Percentiles rank a stretch among this genome's conserved stretches.
Evolutionary conservation across 2,329 filamentous ascomycete species (phyloP).

Genomic region (Chrysoporthe austroafricana): DNA sequence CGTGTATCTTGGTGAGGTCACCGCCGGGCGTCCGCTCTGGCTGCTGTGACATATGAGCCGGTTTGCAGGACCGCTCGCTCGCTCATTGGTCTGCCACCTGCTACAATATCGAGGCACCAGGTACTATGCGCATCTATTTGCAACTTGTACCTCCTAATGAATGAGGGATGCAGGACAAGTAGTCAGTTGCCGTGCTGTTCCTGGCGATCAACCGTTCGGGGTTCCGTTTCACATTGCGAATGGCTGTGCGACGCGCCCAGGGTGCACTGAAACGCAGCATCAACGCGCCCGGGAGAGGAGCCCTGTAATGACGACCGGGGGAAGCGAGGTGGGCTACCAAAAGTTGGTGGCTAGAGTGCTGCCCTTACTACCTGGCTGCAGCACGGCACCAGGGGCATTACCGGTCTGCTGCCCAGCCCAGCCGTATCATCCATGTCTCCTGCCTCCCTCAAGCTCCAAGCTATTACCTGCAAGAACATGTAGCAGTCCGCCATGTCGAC

Average conservation of each 20-base stretch:
- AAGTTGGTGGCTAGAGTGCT: not conserved
- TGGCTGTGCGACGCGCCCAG: slow-evolving; percentile 1
- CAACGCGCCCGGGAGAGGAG: not conserved
- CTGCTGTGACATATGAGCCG: not conserved
- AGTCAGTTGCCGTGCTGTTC: not conserved
- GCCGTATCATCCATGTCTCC: not conserved
- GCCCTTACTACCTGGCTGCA: not conserved
- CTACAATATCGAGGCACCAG: not conserved
- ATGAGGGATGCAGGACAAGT: not conserved
- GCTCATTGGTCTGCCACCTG: not conserved
- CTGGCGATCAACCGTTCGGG: slow-evolving; percentile 13
- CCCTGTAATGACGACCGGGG: not conserved
- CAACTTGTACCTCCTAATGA: not conserved
- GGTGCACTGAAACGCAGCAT: slow-evolving; percentile 2
- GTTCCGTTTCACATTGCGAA: slow-evolving; percentile 8
- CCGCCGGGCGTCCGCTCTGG: not conserved
- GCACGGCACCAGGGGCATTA: no score
- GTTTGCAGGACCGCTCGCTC: not conserved
- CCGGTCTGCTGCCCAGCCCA: not conserved
- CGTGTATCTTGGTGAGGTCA: not conserved
- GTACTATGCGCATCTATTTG: not conserved
- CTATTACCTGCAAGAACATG: not conserved
- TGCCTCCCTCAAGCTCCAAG: not conserved
- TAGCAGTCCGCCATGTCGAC: not conserved
- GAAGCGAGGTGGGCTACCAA: not conserved